Percentiles rank a stretch among this genome's conserved stretches.
Evolutionary conservation across 805 yeast species (phyloP).

Genomic region (Blastobotrys parvus): DNA sequence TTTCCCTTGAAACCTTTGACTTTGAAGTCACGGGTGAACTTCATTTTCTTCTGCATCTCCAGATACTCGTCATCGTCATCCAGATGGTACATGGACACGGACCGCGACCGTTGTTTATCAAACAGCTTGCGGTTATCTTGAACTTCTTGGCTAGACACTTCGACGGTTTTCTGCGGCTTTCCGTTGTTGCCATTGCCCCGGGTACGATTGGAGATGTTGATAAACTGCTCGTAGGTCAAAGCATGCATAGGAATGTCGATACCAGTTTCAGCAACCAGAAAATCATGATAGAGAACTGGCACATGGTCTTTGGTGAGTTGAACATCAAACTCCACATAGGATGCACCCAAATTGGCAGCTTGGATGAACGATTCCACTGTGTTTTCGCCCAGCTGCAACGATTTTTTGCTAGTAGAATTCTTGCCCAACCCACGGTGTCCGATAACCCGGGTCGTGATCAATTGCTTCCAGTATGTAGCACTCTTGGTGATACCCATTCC

Average conservation of each 20-base stretch:
- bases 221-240: constrained; percentile 79
- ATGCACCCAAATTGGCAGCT: constrained; percentile 93
- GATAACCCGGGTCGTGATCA: constrained; percentile 81
- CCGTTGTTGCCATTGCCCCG: not conserved
- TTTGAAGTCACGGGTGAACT: constrained; percentile 81
- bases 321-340: constrained; percentile 94
- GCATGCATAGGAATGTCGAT: constrained; percentile 95
- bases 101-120: constrained; percentile 27
- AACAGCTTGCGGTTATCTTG: not conserved
- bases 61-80: constrained; percentile 18
- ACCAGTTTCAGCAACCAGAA: constrained; percentile 89
- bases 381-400: constrained; percentile 90
- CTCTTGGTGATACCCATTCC: constrained; percentile 55
- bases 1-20: constrained; percentile 87
- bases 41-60: constrained; percentile 54
- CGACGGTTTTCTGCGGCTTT: not conserved
- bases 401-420: constrained; percentile 59
- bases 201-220: constrained; percentile 5
- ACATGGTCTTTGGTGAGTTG: constrained; percentile 85
- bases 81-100: constrained; percentile 32
- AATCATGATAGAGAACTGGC: constrained; percentile 94
- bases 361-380: constrained; percentile 92
- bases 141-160: not conserved
- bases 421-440: constrained; percentile 96
- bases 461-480: constrained; percentile 84